Percentiles rank a stretch among this genome's conserved stretches.
Evolutionary conservation across 1,139 yeast genomes (phyloP).

Genomic region (Yamadazyma blattariae): DNA sequence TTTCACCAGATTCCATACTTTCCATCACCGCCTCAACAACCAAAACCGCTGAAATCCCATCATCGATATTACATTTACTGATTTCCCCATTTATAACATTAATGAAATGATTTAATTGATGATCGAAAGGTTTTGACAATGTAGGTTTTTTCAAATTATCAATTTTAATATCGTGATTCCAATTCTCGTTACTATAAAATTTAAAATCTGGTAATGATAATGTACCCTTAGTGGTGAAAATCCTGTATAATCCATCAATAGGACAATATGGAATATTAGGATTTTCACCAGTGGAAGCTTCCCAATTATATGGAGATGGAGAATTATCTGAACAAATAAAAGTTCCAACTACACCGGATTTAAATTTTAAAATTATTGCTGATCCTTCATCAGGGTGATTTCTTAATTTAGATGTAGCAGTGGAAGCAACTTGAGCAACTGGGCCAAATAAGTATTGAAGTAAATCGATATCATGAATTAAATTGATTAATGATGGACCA

Average conservation of each 20-base stretch:
- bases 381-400: conserved; percentile 40
- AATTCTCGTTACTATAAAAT: conserved; percentile 21
- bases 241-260: conserved; percentile 35
- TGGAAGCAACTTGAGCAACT: conserved; percentile 37
- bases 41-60: conserved; percentile 36
- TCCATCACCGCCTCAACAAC: conserved; percentile 34
- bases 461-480: conserved; percentile 43
- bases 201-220: conserved; percentile 42
- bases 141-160: conserved; percentile 14
- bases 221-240: conserved; percentile 41
- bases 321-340: conserved; percentile 43
- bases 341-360: conserved; percentile 39
- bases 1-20: conserved; percentile 34
- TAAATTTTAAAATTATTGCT: conserved; percentile 35
- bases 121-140: conserved; percentile 32
- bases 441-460: conserved; percentile 43
- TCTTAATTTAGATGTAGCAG: conserved; percentile 31
- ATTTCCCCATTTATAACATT: conserved; percentile 29
- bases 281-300: conserved; percentile 43
- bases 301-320: conserved; percentile 41
- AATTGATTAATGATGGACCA: conserved; percentile 38
- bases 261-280: conserved; percentile 37
- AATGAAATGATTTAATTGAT: conserved; percentile 38
- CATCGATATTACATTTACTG: conserved; percentile 36
- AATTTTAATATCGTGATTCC: conserved; percentile 18